Evolutionary conservation across 257 asterid genomes (phyloP), one percentile per base, ranked within the genome.

Genomic region (Jaltomata sinuosa): DNA sequence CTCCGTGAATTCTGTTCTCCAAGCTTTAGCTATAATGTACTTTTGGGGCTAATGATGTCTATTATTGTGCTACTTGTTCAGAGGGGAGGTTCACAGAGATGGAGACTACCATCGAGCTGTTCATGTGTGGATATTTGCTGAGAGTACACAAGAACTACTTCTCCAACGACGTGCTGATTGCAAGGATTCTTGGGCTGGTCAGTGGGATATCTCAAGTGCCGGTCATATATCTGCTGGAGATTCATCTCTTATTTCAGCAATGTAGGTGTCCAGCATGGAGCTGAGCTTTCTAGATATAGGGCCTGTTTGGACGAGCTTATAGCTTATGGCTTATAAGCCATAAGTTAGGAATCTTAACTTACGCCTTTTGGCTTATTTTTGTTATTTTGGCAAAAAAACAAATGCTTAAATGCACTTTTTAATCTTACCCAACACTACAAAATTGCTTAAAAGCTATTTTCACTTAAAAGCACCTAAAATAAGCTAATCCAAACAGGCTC

Each of bases 151-250:
- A 85, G 92, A 96, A 85, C 88, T 96, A 62, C 92, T 96, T 29
- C 88, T 96, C 65, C 99, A 96, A 80, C 84, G 69, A 32, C 99
- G 98, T 85, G 89, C 99, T 79, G 90, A 94, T 40, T 90, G 93
- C 89, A 96, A 96, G 92, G 98, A 96, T 86, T 96, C 98, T n/a
- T 96, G 97, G 97, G 92, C 99, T 69, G 98, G 97, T 38, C 84
- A 83, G 84, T 96, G 99, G 99, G 99, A 96, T 89, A 90, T 93
- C 81, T 96, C 98, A 87, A 94, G 99, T 87, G 99, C 98, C 76
- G 99, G 99, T 82, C 99, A 96, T 87, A 93, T 94, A 81, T 93
- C 99, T 25, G 97, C 99, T 36, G 97, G 99, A 42, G 99, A 96
- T 90, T 92, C 97, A n/a, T 93, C 98, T 83, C 97, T 96, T 49